A percentile compares a stretch with the other conserved stretches of the same genome.
Evolutionary conservation across 495 filamentous ascomycete species (phyloP).

Genomic region (Penicillium arizonense): DNA sequence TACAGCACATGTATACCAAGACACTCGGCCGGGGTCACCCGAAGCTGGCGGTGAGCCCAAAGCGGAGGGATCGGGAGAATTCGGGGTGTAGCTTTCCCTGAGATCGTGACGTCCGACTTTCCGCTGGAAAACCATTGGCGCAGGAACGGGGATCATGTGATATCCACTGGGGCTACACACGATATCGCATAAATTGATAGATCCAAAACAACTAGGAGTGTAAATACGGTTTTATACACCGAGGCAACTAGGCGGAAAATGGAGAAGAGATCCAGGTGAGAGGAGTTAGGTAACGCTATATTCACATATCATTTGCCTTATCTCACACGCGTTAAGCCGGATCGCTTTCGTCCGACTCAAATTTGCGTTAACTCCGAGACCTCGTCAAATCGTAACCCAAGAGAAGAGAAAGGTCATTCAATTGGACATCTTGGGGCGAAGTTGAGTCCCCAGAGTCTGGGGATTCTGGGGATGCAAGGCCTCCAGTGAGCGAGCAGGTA

Average conservation of each 20-base stretch:
- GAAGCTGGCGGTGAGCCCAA: conserved; percentile 41
- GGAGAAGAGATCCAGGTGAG: conserved; percentile 4
- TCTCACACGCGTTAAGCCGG: conserved; percentile 26
- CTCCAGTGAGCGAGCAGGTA: conserved; percentile 8
- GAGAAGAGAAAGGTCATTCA: too few species aligned
- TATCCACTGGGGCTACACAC: conserved; percentile 3
- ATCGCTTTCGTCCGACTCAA: conserved; percentile 1
- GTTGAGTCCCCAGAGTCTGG: neutral
- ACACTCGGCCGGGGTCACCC: conserved; percentile 17
- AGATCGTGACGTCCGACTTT: conserved; percentile 19
- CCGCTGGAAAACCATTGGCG: conserved; percentile 10
- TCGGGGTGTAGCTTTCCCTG: conserved; percentile 11
- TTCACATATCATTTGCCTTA: conserved; percentile 30
- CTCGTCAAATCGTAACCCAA: too few species aligned
- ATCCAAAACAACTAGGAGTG: too few species aligned
- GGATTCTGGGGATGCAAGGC: conserved; percentile 7
- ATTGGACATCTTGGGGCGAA: neutral
- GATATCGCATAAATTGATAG: neutral
- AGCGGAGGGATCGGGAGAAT: conserved; percentile 28
- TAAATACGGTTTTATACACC: neutral
- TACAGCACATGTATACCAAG: neutral
- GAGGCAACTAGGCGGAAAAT: conserved; percentile 10
- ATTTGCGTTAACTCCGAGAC: conserved; percentile 1
- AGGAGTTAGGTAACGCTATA: conserved; percentile 19
- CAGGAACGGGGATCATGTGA: conserved; percentile 27